Conservation (phyloP, 139 green algal genomes). For the Penium margaritaceum region DNA sequence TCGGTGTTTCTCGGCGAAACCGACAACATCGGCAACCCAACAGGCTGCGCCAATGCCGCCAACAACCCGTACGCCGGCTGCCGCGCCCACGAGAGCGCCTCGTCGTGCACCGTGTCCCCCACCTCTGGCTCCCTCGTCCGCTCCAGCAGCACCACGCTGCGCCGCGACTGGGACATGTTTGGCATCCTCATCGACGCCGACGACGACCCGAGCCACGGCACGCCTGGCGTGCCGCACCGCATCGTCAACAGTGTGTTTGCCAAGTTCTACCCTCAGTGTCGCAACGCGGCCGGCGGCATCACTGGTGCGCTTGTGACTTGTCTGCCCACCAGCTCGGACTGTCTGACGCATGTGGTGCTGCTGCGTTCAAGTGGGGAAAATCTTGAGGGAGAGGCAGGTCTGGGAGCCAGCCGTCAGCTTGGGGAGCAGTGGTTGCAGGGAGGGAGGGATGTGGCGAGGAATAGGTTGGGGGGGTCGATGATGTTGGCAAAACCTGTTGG, state of each 20-base stretch:
- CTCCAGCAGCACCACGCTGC: background rate
- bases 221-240: conserved; percentile 1
- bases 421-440: too few species aligned
- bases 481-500: too few species aligned
- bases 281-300: conserved; percentile 1
- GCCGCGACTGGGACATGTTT: conserved; percentile 3
- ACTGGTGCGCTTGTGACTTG: conserved; percentile 4
- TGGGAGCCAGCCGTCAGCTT: too few species aligned
- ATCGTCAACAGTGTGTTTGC: conserved; percentile 13
- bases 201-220: conserved; percentile 11
- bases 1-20: conserved; percentile 1
- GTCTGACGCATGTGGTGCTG: too few species aligned
- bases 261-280: conserved; percentile 18
- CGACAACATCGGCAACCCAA: background rate
- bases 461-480: too few species aligned
- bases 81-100: background rate
- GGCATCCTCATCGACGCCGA: conserved; percentile 20
- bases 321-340: too few species aligned
- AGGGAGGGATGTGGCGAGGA: too few species aligned
- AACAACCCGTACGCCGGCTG: background rate
- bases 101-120: background rate
- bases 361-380: too few species aligned
- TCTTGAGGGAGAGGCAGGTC: too few species aligned
- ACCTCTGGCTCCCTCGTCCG: background rate
- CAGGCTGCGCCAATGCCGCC: background rate